phyloP scores from a whole-genome alignment of 805 yeast species.

The Candida qinlingensis region DNA sequence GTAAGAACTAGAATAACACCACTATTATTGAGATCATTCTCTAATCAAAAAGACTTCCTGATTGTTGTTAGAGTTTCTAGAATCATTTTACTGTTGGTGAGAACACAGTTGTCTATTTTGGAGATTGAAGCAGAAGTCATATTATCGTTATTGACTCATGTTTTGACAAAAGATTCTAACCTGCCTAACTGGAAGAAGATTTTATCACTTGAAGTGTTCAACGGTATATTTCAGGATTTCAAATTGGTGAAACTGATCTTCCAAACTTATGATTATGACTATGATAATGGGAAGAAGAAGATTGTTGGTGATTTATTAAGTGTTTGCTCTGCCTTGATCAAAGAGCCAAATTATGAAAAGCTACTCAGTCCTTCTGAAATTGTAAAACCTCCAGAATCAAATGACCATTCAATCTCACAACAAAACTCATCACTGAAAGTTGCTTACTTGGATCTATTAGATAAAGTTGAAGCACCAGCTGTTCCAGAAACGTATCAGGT shows the following conservation, averaged over 20 bases:
- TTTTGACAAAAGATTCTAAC: constrained; percentile 51
- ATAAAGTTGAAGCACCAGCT: constrained; percentile 72
- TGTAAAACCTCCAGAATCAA: constrained; percentile 20
- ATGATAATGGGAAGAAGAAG: constrained; percentile 46
- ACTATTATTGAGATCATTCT: constrained; percentile 59
- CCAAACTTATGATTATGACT: constrained; percentile 63
- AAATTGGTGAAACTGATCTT: constrained; percentile 47
- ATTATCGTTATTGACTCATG: constrained; percentile 67
- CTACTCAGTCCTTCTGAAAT: constrained; percentile 30
- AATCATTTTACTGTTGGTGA: constrained; percentile 55
- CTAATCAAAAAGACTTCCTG: constrained; percentile 57
- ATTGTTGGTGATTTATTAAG: constrained; percentile 52
- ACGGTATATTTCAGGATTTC: constrained; percentile 53
- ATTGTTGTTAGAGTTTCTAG: constrained; percentile 72
- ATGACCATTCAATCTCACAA: constrained; percentile 33
- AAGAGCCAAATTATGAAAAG: constrained; percentile 24
- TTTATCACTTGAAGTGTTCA: constrained; percentile 68
- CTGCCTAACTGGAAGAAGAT: constrained; percentile 68
- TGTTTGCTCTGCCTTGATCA: constrained; percentile 34
- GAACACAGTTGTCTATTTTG: constrained; percentile 49
- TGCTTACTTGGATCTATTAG: constrained; percentile 68
- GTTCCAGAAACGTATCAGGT: constrained; percentile 58
- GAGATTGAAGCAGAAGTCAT: constrained; percentile 80
- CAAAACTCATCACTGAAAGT: constrained; percentile 44
- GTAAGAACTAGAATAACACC: constrained; percentile 72